Conservation (phyloP, 2,329 filamentous ascomycete genomes). For the Westerdykella ornata region DNA sequence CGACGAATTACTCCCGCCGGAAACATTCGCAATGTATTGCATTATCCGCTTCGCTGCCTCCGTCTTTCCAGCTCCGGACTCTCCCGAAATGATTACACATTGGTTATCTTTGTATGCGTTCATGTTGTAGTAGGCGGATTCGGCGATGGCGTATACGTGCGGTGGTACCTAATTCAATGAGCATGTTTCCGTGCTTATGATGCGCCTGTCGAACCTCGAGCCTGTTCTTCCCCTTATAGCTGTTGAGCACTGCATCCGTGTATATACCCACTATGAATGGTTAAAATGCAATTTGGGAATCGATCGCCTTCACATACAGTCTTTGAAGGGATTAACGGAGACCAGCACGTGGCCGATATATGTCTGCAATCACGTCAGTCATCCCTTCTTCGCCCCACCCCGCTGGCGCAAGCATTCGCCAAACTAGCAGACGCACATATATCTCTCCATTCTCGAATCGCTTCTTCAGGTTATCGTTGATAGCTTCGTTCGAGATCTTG, state of each 20-base stretch:
- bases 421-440: slow-evolving; percentile 55
- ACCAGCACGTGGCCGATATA: slow-evolving; percentile 99
- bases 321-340: slow-evolving; percentile 95
- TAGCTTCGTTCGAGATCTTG: slow-evolving; percentile 98
- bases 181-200: slow-evolving; percentile 1
- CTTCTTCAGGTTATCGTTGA: slow-evolving; percentile 98
- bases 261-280: slow-evolving; percentile 73
- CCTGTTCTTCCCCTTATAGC: slow-evolving; percentile 94
- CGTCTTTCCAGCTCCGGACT: slow-evolving; percentile 96
- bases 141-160: slow-evolving; percentile 95
- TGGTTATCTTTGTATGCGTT: slow-evolving; percentile 99
- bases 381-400: slow-evolving; percentile 9
- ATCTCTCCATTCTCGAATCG: slow-evolving; percentile 96
- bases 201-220: slow-evolving; percentile 53
- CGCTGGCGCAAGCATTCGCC: slow-evolving; percentile 18
- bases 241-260: slow-evolving; percentile 85
- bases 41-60: slow-evolving; percentile 98
- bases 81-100: slow-evolving; percentile 97
- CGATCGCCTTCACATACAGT: slow-evolving; percentile 49
- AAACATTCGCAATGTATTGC: slow-evolving; percentile 99
- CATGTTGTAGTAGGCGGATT: slow-evolving; percentile 98
- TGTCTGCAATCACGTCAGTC: slow-evolving; percentile 51
- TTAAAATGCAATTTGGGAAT: slow-evolving; percentile 30
- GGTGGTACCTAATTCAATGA: slow-evolving; percentile 57
- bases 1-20: slow-evolving; percentile 72